Evolutionary conservation across 2,329 filamentous ascomycete species (phyloP), one percentile per base, ranked within the genome.

Genomic region (Nakataea oryzae): DNA sequence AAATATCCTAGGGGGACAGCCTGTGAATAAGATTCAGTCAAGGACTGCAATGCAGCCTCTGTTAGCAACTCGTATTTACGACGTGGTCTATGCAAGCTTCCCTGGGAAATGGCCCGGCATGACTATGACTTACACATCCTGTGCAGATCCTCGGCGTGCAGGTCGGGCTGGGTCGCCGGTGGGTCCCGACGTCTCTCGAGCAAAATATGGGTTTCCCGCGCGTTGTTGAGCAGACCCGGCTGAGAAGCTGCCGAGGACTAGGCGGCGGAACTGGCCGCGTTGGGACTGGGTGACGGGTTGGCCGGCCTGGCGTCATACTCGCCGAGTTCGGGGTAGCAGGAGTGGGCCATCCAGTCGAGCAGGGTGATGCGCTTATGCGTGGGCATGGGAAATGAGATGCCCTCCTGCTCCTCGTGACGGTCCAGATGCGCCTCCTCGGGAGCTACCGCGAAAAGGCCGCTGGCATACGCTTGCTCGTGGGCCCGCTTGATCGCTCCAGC

Each of bases 341-440:
- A 70, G 58, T 70, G 68, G 61, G 65, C 66, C 65, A 72, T 67
- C 70, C 70, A 74, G 64, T 74, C 73, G 62, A 75, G 72, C 13
- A 74, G 64, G 3, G 65, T 69, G 54, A 71, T 63, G 24, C 72
- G 69, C 21, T 72, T 67, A 41, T 63, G 62, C 54, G 67, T 68
- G 1, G 67, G 55, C 6, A 70, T 66, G 3, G 71, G 73, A 58
- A 74, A 73, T 14, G 65, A 11, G 14, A 34, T 12, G 26, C 21
- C 4, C 3, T 55, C 54, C 28, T 26, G 9, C 28, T 55, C 29
- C 27, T 12, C 57, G 32, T 4, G 11, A 12, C 13, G 47, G 26
- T 55, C 30, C 17, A 30, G 8, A n/a, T 30, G 3, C 24, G 21
- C 17, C 6, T 30, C 14, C 32, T 11, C 58, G 17, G 24, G 14